These are phyloP conservation scores for Porodaedalea pini DNA, from an alignment of 1,284 basidiomycete genomes.

Conservation along the genomic window DNA sequence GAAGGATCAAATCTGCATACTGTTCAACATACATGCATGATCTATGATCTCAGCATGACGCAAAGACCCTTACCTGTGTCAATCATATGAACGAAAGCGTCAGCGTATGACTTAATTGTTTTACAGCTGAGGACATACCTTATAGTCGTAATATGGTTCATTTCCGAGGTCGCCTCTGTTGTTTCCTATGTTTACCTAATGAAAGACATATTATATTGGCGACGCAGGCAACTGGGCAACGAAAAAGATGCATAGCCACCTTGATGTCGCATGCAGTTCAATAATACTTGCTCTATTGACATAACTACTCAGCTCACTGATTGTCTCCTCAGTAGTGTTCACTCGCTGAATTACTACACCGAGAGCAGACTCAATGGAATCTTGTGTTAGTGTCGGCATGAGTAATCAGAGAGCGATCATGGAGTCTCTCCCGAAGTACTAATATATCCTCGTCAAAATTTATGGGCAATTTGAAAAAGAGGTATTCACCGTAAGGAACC, in stretches of 20 bases:
- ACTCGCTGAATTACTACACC: slow-evolving; percentile 41
- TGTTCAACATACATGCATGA: not conserved
- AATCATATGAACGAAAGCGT: not conserved
- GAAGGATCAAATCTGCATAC: slow-evolving; percentile 31
- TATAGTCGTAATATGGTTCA: slow-evolving; percentile 39
- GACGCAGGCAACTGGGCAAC: not conserved
- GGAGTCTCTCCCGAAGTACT: slow-evolving; percentile 41
- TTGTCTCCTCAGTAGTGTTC: slow-evolving; percentile 41
- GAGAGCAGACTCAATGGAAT: slow-evolving; percentile 39
- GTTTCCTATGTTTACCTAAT: slow-evolving; percentile 35
- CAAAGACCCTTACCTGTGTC: not conserved
- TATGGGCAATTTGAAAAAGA: not conserved
- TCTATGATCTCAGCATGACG: not conserved
- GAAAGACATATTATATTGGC: not conserved
- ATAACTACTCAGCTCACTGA: slow-evolving; percentile 21
- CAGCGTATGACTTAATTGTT: not conserved
- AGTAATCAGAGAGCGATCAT: slow-evolving; percentile 40
- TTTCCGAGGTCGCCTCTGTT: slow-evolving; percentile 37
- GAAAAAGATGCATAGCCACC: not conserved
- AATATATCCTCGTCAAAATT: not conserved
- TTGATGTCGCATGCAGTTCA: not conserved
- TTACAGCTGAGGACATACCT: slow-evolving; percentile 20
- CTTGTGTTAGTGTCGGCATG: slow-evolving; percentile 37
- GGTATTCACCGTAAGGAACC: slow-evolving; percentile 35
- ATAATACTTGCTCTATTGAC: no score